A percentile compares a stretch with the other conserved stretches of the same genome.
Conservation (phyloP, 305 asterid species). For the Fraxinus nigra region DNA sequence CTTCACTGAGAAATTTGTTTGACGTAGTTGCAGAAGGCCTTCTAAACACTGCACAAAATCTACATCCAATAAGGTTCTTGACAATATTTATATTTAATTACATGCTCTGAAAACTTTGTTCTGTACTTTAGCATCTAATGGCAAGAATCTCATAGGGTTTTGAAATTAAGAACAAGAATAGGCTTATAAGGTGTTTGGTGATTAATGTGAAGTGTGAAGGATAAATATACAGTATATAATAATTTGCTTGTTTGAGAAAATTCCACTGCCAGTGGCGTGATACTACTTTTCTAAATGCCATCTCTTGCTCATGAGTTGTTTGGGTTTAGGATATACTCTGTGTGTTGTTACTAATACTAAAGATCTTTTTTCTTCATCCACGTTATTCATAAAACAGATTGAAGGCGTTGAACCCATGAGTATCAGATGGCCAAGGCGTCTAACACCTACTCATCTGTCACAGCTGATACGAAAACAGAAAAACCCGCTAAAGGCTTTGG, state of each 20-base stretch:
- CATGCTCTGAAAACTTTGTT: not conserved
- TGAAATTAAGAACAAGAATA: not conserved
- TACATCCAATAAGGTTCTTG: conserved; percentile 46
- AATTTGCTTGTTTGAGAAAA: not conserved
- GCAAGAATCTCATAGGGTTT: not conserved
- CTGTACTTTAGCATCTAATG: not conserved
- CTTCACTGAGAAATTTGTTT: no score
- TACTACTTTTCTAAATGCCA: not conserved
- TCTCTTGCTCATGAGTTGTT: conserved; percentile 8
- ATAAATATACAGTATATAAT: not conserved
- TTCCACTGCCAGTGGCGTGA: not conserved
- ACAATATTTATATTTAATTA: not conserved
- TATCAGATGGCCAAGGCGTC: conserved; percentile 68
- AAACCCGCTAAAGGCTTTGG: conserved; percentile 75
- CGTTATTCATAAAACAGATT: conserved; percentile 16
- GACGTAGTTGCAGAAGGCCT: conserved; percentile 26
- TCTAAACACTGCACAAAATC: conserved; percentile 43
- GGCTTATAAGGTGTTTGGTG: not conserved
- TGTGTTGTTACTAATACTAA: not conserved
- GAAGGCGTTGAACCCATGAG: conserved; percentile 33
- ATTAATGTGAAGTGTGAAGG: not conserved
- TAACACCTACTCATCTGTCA: conserved; percentile 62
- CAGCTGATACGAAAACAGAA: conserved; percentile 65
- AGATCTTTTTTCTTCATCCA: not conserved
- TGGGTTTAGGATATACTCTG: not conserved